Evolutionary conservation across 2,329 filamentous ascomycete species (phyloP).

Genomic region (Ophiognomonia clavigignenti-juglandacearum): DNA sequence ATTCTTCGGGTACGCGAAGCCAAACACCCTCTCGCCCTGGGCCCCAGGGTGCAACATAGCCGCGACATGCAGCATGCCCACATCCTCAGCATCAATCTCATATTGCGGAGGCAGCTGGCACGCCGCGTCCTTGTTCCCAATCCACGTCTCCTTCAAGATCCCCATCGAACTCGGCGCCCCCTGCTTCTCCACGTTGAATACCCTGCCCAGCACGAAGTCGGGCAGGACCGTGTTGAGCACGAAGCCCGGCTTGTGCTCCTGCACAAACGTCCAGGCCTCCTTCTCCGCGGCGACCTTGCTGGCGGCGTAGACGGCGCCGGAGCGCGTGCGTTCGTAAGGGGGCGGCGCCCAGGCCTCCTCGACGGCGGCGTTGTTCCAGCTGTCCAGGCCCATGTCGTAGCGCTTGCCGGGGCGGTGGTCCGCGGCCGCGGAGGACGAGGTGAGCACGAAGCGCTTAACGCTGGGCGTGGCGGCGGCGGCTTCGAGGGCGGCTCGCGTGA

Average conservation of each 20-base stretch:
- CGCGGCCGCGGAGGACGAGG: slow-evolving; percentile 1
- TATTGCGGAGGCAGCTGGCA: slow-evolving; percentile 28
- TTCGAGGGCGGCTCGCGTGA: neutral
- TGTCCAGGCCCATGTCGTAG: slow-evolving; percentile 28
- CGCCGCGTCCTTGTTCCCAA: neutral
- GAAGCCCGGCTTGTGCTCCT: slow-evolving; percentile 1
- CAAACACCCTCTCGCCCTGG: slow-evolving; percentile 47
- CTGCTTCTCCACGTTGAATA: slow-evolving; percentile 3
- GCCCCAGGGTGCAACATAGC: slow-evolving; percentile 42
- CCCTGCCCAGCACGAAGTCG: neutral
- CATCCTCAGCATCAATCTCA: slow-evolving; percentile 42
- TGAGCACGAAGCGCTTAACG: slow-evolving; percentile 5
- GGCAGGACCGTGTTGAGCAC: slow-evolving; percentile 13
- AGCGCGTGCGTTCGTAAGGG: neutral
- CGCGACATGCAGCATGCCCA: slow-evolving; percentile 46
- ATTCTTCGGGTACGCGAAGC: slow-evolving; percentile 40
- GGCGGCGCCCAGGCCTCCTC: slow-evolving; percentile 25
- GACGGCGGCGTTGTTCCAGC: slow-evolving; percentile 27
- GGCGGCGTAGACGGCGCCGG: neutral
- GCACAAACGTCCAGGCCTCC: slow-evolving; percentile 1
- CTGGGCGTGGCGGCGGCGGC: neutral
- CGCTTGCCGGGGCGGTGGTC: slow-evolving; percentile 19
- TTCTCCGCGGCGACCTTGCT: slow-evolving; percentile 4
- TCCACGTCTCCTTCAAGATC: neutral
- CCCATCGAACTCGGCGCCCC: neutral